Conservation (phyloP, 2,329 filamentous ascomycete genomes). For the Nemania serpens region DNA sequence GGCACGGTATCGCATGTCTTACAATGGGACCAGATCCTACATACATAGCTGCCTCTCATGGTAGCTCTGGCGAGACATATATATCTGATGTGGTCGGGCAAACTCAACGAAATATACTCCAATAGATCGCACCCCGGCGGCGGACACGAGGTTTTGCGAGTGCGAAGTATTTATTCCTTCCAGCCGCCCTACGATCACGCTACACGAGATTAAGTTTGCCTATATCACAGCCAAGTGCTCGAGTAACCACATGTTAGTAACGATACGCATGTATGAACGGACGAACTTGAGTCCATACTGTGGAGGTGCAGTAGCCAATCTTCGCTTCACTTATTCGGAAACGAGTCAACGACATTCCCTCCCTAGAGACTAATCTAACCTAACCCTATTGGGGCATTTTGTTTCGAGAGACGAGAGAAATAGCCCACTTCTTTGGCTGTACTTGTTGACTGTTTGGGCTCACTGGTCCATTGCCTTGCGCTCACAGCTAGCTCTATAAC, state of each 20-base stretch:
- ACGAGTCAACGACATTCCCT: too few relatives aligned
- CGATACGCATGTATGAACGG: neutral
- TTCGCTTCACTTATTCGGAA: too few relatives aligned
- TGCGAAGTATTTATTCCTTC: conserved; percentile 4
- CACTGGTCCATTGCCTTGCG: too few relatives aligned
- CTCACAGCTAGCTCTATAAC: too few relatives aligned
- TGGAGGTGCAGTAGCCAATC: neutral
- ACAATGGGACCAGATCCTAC: neutral
- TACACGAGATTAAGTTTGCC: neutral
- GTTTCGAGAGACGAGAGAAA: too few relatives aligned
- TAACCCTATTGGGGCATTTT: too few relatives aligned
- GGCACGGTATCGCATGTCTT: conserved; percentile 13
- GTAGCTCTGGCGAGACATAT: conserved; percentile 10
- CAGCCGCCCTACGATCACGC: neutral
- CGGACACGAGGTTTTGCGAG: neutral
- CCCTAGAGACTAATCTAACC: too few relatives aligned
- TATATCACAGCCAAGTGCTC: neutral
- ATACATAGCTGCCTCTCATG: neutral
- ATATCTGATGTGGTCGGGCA: conserved; percentile 2
- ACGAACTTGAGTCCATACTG: conserved; percentile 4
- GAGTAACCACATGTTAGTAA: neutral
- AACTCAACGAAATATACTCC: neutral
- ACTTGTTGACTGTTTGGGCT: too few relatives aligned
- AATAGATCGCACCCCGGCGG: neutral
- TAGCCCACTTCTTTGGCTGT: too few relatives aligned